A percentile compares a stretch with the other conserved stretches of the same genome.
phyloP scores from a whole-genome alignment of 495 filamentous ascomycete genomes.

The Aspergillus funiculosus region DNA sequence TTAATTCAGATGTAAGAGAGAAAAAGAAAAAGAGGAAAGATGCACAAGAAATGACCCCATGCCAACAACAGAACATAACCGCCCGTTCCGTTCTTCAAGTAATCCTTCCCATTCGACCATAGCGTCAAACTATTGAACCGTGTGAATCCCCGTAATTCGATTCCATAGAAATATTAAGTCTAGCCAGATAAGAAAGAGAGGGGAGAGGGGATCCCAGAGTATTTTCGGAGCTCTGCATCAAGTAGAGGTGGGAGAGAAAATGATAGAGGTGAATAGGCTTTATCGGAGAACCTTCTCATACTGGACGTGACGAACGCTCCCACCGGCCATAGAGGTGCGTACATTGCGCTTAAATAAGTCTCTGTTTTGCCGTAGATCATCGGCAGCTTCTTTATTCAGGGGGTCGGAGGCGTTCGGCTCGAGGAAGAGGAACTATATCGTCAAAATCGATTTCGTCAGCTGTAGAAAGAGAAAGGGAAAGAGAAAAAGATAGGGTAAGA shows the following conservation, averaged over 20 bases:
- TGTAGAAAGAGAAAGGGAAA: conserved; percentile 6
- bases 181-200: no score
- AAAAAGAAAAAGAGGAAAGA: no score
- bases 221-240: no score
- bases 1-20: conserved; percentile 11
- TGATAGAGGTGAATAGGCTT: not conserved
- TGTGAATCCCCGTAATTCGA: no score
- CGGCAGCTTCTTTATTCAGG: conserved; percentile 96
- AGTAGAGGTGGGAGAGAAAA: no score
- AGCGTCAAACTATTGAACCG: no score
- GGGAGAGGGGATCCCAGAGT: no score
- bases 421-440: conserved; percentile 80
- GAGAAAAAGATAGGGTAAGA: not conserved
- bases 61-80: not conserved
- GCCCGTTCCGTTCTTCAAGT: not conserved
- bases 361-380: conserved; percentile 76
- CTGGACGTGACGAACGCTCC: conserved; percentile 59
- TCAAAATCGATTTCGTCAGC: not conserved
- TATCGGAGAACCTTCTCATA: conserved; percentile 67
- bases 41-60: conserved; percentile 7
- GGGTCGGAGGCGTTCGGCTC: conserved; percentile 95
- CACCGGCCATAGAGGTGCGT: conserved; percentile 72
- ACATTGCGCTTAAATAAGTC: conserved; percentile 92
- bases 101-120: not conserved
- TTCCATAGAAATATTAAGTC: no score